Conservation (phyloP, 495 filamentous ascomycete species). For the Astrothelium macrocarpum region DNA sequence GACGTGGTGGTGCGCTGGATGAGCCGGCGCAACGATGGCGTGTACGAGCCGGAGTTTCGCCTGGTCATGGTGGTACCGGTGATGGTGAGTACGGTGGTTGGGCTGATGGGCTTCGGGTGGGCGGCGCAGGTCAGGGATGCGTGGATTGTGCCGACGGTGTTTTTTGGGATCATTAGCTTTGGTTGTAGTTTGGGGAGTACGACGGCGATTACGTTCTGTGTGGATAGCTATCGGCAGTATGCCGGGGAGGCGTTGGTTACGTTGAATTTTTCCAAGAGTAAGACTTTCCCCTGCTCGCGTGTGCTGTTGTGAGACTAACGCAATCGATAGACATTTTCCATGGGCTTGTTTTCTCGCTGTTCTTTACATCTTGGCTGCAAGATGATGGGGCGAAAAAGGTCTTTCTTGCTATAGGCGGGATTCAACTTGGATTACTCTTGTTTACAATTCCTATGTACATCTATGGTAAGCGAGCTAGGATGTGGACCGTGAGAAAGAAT, state of each 20-base stretch:
- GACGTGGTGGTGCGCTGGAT: conserved; percentile 74
- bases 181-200: conserved; percentile 87
- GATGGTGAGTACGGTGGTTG: conserved; percentile 66
- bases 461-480: conserved; percentile 84
- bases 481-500: conserved; percentile 89
- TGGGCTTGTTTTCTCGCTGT: conserved; percentile 80
- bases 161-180: conserved; percentile 89
- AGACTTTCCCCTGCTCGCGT: conserved; percentile 22
- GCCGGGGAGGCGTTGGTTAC: conserved; percentile 93
- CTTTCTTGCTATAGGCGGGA: conserved; percentile 74
- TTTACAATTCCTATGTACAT: conserved; percentile 92
- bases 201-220: conserved; percentile 89
- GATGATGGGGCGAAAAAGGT: conserved; percentile 65
- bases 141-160: conserved; percentile 88
- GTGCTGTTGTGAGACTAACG: conserved; percentile 11
- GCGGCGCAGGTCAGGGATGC: conserved; percentile 60
- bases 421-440: conserved; percentile 66
- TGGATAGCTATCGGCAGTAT: conserved; percentile 89
- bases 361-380: conserved; percentile 80
- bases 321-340: conserved; percentile 60
- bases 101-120: conserved; percentile 93
- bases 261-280: conserved; percentile 86
- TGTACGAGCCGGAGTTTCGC: conserved; percentile 94
- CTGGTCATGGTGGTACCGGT: conserved; percentile 86
- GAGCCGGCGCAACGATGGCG: conserved; percentile 73